Evolutionary conservation across 345 rosid genomes (phyloP).

Genomic region (Pugionium dolabratum): DNA sequence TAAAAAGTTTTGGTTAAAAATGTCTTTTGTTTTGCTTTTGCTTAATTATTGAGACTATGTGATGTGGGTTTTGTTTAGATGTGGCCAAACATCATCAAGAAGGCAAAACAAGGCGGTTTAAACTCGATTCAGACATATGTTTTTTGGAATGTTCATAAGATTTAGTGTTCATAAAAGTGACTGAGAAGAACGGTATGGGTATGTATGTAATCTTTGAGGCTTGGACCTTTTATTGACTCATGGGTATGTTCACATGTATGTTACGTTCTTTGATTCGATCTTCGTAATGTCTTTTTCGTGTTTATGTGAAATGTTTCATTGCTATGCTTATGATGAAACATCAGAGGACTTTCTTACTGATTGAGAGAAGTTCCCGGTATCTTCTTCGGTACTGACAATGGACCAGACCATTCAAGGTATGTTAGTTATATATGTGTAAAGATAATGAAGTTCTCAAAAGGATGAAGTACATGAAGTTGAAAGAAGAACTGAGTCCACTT

Average conservation of each 20-base stretch:
- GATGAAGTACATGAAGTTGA: no score
- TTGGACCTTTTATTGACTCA: slow-evolving; percentile 95
- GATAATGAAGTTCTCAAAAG: neutral
- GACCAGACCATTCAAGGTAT: slow-evolving; percentile 80
- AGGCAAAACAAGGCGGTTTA: slow-evolving; percentile 58
- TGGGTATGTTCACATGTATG: slow-evolving; percentile 54
- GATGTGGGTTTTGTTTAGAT: slow-evolving; percentile 32
- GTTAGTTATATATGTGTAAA: slow-evolving; percentile 5
- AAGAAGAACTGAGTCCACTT: no score
- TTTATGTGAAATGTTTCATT: slow-evolving; percentile 15
- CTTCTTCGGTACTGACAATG: slow-evolving; percentile 71
- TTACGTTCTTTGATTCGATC: neutral
- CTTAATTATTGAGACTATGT: neutral
- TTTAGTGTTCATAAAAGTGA: slow-evolving; percentile 70
- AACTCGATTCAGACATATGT: slow-evolving; percentile 69
- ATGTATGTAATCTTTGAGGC: slow-evolving; percentile 64
- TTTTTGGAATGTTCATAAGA: slow-evolving; percentile 77
- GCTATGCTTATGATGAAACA: slow-evolving; percentile 11
- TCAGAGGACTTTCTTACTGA: slow-evolving; percentile 93
- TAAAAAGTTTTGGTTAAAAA: neutral
- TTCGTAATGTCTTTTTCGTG: neutral
- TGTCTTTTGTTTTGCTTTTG: neutral
- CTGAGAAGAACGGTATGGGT: slow-evolving; percentile 43
- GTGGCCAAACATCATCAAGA: slow-evolving; percentile 46
- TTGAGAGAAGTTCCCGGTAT: slow-evolving; percentile 69